Base-by-base conservation (phyloP, 306 rosid species). In the Cercis canadensis region DNA sequence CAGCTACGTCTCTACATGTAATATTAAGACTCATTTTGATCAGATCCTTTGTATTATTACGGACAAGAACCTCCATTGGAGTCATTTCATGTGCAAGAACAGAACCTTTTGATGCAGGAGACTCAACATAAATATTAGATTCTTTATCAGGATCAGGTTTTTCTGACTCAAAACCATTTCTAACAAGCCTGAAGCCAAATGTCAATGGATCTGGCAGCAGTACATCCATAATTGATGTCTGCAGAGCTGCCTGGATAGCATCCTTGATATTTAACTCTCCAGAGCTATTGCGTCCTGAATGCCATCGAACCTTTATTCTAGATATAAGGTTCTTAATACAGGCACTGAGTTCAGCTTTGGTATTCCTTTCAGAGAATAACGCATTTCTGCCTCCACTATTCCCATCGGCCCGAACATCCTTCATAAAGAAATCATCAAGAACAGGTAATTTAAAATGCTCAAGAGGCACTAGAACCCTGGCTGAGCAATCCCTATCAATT, bases 121-220 rank as follows among this genome's bases (percentile, higher is more conserved):
- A 39, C 34, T 44, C 78, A 44, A 56, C 75, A 54, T 61, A 45
- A 37, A 46, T 57, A 64, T 52, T 70, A n/a, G 80, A 69, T 58
- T 77, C 73, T 46, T 49, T 62, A 17, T 52, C 65, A 8, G 75
- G 41, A 68, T 65, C 75, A 72, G 60, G 11, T 36, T 76, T 75
- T 57, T 58, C 81, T 45, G 85, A 65, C 62, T 79, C 82, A 10
- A 51, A 64, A 62, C 70, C 63, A 49, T 78, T 70, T 61, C 87
- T 77, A 58, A 77, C 76, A 65, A 89, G 92, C 83, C 90, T 87
- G 82, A 94, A 94, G 78, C 92, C 87, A 68, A 89, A 94, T 16
- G 99, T 94, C 72, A 94, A 82, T 9, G 99, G 99, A 78, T 94
- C 97, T 46, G 99, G 97, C 76, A 94, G 85, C 72, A 94, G 83